A percentile compares a stretch with the other conserved stretches of the same genome.
phyloP scores from a whole-genome alignment of 306 rosid species.

The Pueraria montana region DNA sequence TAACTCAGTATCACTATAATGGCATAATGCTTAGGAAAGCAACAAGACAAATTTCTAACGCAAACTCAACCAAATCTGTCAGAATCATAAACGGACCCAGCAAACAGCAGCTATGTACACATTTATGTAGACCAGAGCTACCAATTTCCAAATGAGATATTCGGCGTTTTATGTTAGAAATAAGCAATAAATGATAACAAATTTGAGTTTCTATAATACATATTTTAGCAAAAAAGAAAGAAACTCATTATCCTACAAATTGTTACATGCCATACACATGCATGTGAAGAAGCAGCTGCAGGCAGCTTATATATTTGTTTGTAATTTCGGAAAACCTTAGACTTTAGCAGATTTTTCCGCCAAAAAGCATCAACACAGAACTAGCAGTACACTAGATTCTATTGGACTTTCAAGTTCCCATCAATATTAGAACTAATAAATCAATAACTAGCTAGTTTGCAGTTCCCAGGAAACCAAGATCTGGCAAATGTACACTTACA shows the following conservation, averaged over 20 bases:
- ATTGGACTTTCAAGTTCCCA: neutral
- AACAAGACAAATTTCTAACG: neutral
- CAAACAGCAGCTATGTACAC: neutral
- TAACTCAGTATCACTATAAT: neutral
- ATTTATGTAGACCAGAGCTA: neutral
- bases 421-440: slow-evolving; percentile 1
- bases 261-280: neutral
- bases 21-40: neutral
- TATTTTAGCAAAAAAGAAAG: too few relatives aligned
- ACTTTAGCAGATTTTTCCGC: neutral
- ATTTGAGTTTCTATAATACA: neutral
- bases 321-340: neutral
- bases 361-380: neutral
- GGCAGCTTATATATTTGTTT: neutral
- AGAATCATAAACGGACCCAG: neutral
- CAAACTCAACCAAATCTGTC: neutral
- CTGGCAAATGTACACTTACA: slow-evolving; percentile 7
- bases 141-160: neutral
- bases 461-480: slow-evolving; percentile 9
- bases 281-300: neutral
- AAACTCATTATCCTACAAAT: neutral
- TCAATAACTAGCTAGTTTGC: neutral
- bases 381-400: neutral
- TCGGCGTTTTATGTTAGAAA: neutral
- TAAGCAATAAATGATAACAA: neutral